Percentiles rank a stretch among this genome's conserved stretches.
phyloP scores from a whole-genome alignment of 108 stramenopile genomes.

The Licmophora abbreviata region DNA sequence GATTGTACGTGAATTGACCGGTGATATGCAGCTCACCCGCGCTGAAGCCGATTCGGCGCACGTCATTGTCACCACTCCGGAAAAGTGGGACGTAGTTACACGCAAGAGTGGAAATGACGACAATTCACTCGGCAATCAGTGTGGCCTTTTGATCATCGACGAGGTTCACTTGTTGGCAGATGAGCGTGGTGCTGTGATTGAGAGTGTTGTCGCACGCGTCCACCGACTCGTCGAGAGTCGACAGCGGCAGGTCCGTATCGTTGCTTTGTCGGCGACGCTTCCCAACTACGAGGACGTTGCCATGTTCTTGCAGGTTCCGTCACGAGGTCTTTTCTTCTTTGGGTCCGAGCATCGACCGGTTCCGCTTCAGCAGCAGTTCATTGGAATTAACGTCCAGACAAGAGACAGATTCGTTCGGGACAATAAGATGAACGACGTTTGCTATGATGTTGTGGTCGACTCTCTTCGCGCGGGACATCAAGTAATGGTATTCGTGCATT shows the following conservation, averaged over 20 bases:
- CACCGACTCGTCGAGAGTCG: constrained; percentile 92
- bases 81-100: constrained; percentile 92
- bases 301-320: constrained; percentile 64
- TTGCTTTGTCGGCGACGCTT: constrained; percentile 97
- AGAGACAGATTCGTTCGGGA: constrained; percentile 36
- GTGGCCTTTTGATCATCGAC: constrained; percentile 96
- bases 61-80: constrained; percentile 91
- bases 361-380: constrained; percentile 93
- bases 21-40: constrained; percentile 97
- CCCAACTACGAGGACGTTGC: constrained; percentile 96
- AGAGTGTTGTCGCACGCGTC: constrained; percentile 92
- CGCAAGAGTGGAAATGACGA: constrained; percentile 80
- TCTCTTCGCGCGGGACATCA: constrained; percentile 91
- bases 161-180: constrained; percentile 97
- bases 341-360: constrained; percentile 97
- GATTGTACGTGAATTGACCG: constrained; percentile 93
- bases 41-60: constrained; percentile 88
- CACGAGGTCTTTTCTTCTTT: constrained; percentile 89
- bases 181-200: constrained; percentile 98
- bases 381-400: constrained; percentile 78
- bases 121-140: constrained; percentile 82
- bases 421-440: constrained; percentile 87
- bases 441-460: constrained; percentile 84
- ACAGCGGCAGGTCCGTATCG: constrained; percentile 88
- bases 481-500: constrained; percentile 99